Evolutionary conservation across 2,329 filamentous ascomycete genomes (phyloP), one percentile per base, ranked within the genome.

Genomic region (Fusarium praegraminearum): DNA sequence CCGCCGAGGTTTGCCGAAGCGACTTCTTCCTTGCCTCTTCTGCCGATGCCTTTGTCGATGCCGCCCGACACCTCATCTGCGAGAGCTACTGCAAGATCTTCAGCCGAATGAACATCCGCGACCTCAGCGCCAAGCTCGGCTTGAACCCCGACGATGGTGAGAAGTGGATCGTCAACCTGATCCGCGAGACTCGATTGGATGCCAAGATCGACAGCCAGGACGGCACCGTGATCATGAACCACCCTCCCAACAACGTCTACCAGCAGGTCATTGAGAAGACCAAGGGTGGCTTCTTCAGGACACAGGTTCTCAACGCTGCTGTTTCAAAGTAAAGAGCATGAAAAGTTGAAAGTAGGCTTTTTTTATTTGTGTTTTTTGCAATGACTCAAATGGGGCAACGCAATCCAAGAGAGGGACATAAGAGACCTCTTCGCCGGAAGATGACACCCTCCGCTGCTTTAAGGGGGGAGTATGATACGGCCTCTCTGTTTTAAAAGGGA

Each of bases 11-110:
- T 70, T 88, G 98, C 76, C 92, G 93, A 75, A 89, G 90, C 76
- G 96, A 99, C 83, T 98, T 99, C 87, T 99, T 99, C 91, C 88
- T 99, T 61, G 89, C 92, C 59, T 91, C 90, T 22, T 89, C 92
- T 5, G 90, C 93, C 35, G 95, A 98, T 76, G 86, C 90, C 43
- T 99, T 99, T 78, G 93, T 99, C 70, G 95, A 98, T 78, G 91
- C 93, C 50, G 96, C 96, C 40, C 89, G 96, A 78, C 96, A 99
- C 85, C 86, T 99, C 65, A 98, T 99, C 80, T 98, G 95, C 57
- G 96, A 99, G 86, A 94, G 90, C 81, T 99, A 99, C 88, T 99
- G 96, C 93, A 98, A 98, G 89, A 99, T 99, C 80, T 97, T 98
- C 82, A 94, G 97, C 79, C 89, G 95, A 76, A 99, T 99, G 80